Conservation (phyloP, 345 rosid species). For the Eucalyptus regnans region DNA sequence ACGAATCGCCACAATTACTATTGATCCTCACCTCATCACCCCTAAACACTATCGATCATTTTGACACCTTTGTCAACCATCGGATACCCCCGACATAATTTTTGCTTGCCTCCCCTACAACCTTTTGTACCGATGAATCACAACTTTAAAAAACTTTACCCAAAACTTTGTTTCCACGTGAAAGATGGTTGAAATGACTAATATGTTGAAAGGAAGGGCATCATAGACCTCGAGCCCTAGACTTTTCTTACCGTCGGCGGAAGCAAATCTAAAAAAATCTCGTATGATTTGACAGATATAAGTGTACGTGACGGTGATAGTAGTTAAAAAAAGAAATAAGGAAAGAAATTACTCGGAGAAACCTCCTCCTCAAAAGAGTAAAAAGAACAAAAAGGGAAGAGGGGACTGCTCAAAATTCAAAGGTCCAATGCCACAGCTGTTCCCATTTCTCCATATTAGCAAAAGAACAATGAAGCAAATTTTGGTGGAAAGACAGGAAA, state of each 20-base stretch:
- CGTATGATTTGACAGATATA: neutral
- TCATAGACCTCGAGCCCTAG: neutral
- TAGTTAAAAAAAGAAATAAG: no score
- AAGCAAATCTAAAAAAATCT: neutral
- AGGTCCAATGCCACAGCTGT: neutral
- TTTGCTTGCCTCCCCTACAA: neutral
- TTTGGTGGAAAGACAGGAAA: neutral
- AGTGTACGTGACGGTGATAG: accelerated
- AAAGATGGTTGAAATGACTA: neutral
- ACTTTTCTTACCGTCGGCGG: neutral
- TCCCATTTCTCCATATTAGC: neutral
- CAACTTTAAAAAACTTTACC: neutral
- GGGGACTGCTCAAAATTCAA: neutral
- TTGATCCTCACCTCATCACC: neutral
- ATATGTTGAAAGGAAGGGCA: neutral
- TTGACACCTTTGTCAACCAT: neutral
- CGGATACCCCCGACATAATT: neutral
- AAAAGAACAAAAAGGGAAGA: neutral
- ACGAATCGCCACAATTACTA: neutral
- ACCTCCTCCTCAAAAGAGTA: neutral
- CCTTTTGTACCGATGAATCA: neutral
- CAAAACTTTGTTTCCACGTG: neutral
- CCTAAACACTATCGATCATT: neutral
- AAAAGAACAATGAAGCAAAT: neutral
- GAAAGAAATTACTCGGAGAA: neutral